These are phyloP conservation scores for Coffea canephora DNA, from an alignment of 257 asterid genomes.

Conservation along the genomic window DNA sequence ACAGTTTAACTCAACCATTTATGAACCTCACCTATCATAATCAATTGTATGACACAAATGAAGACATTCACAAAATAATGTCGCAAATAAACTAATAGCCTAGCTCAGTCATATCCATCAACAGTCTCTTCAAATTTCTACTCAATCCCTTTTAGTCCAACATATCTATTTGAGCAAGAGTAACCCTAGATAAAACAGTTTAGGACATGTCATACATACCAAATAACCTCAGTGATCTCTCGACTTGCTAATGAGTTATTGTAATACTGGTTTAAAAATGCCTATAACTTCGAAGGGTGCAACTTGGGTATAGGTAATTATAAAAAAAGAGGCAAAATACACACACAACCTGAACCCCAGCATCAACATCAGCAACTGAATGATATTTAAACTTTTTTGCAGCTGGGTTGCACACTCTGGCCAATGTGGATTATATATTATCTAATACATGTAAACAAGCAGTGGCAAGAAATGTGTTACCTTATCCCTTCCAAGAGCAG, in stretches of 20 bases:
- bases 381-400: background rate
- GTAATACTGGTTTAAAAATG: background rate
- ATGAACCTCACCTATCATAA: background rate
- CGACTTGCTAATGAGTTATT: background rate
- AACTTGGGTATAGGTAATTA: background rate
- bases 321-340: background rate
- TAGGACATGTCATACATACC: background rate
- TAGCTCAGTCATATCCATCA: background rate
- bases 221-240: background rate
- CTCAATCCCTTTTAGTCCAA: background rate
- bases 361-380: background rate
- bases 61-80: background rate
- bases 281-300: background rate
- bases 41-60: background rate
- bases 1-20: background rate
- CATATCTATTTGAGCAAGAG: background rate
- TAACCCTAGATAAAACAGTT: background rate
- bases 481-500: slow-evolving; percentile 99
- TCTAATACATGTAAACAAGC: background rate
- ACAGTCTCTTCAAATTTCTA: background rate
- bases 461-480: slow-evolving; percentile 38
- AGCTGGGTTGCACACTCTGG: background rate
- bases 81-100: background rate
- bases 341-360: background rate
- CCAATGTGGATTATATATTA: background rate